Percentiles rank a stretch among this genome's conserved stretches.
Evolutionary conservation across 352 stramenopile genomes (phyloP).

Genomic region (Phytopythium cucurbitacearum): DNA sequence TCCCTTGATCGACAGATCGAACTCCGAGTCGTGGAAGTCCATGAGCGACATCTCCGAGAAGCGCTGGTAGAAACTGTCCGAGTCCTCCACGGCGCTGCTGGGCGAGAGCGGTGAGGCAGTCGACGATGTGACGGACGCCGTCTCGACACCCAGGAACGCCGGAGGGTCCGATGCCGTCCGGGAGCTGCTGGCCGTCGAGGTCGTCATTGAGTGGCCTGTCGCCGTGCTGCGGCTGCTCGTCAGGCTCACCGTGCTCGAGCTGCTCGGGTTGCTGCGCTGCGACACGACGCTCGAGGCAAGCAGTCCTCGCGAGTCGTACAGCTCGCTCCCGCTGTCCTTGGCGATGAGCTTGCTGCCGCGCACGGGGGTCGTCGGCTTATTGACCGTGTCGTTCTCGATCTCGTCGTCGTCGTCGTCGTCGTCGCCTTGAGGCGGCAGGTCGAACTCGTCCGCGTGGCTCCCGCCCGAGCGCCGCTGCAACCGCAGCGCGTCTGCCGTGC

Average conservation of each 20-base stretch:
- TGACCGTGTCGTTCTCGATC: neutral
- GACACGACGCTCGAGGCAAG: slow-evolving; percentile 8
- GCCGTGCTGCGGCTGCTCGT: slow-evolving; percentile 11
- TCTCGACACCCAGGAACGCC: slow-evolving; percentile 11
- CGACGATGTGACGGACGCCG: slow-evolving; percentile 14
- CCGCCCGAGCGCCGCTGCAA: slow-evolving; percentile 10
- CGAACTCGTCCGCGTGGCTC: slow-evolving; percentile 3
- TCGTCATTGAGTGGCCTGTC: slow-evolving; percentile 1
- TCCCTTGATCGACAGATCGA: slow-evolving; percentile 37
- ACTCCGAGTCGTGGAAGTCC: slow-evolving; percentile 70
- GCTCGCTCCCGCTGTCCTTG: slow-evolving; percentile 17
- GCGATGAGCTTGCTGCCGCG: slow-evolving; percentile 13
- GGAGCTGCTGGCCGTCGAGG: slow-evolving; percentile 7
- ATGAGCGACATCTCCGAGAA: slow-evolving; percentile 49
- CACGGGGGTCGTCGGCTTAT: neutral
- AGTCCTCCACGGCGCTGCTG: slow-evolving; percentile 19
- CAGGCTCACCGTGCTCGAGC: slow-evolving; percentile 19
- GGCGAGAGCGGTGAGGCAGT: slow-evolving; percentile 45
- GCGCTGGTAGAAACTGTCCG: slow-evolving; percentile 37
- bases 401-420: slow-evolving; percentile 19
- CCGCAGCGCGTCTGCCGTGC: slow-evolving; percentile 21
- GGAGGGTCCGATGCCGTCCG: neutral
- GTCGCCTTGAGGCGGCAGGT: slow-evolving; percentile 15
- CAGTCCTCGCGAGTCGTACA: slow-evolving; percentile 33
- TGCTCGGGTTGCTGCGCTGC: slow-evolving; percentile 28